phyloP scores from a whole-genome alignment of 2,329 filamentous ascomycete genomes.

The Aspergillus neoniger region DNA sequence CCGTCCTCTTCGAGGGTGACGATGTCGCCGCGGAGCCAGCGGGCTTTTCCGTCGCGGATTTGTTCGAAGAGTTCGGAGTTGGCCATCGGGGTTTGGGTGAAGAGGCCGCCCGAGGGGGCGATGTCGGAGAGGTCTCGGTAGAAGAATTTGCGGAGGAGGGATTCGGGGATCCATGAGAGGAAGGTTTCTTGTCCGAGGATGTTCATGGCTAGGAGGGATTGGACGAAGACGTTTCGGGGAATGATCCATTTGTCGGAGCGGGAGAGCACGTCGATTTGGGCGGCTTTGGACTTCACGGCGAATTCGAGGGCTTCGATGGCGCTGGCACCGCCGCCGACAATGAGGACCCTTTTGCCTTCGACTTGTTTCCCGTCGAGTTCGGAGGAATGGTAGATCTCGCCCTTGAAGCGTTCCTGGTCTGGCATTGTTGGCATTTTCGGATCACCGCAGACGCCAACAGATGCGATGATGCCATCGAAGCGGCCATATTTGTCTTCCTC shows the following conservation, averaged over 20 bases:
- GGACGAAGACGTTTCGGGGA: conserved; percentile 73
- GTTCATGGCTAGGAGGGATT: conserved; percentile 73
- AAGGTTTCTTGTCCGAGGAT: conserved; percentile 75
- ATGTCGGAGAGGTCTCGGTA: conserved; percentile 78
- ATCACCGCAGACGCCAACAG: conserved; percentile 78
- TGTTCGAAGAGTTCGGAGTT: conserved; percentile 79
- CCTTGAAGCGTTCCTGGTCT: conserved; percentile 71
- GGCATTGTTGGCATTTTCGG: conserved; percentile 71
- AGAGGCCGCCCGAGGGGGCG: conserved; percentile 70
- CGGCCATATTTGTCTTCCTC: conserved; percentile 67
- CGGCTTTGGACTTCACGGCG: conserved; percentile 65
- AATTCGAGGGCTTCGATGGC: conserved; percentile 84
- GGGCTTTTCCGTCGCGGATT: conserved; percentile 69
- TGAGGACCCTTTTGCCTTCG: conserved; percentile 71
- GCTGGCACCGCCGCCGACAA: conserved; percentile 75
- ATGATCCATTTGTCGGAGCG: conserved; percentile 87
- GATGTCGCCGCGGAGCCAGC: conserved; percentile 83
- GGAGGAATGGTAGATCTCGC: conserved; percentile 73
- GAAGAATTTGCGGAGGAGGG: conserved; percentile 73
- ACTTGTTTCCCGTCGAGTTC: conserved; percentile 71
- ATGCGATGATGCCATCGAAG: conserved; percentile 78
- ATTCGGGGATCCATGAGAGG: conserved; percentile 76
- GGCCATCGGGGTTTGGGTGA: conserved; percentile 83
- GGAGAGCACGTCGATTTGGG: conserved; percentile 70
- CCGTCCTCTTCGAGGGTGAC: conserved; percentile 64